These are phyloP conservation scores for Lipomyces oligophaga DNA, from an alignment of 805 yeast species.

Conservation along the genomic window DNA sequence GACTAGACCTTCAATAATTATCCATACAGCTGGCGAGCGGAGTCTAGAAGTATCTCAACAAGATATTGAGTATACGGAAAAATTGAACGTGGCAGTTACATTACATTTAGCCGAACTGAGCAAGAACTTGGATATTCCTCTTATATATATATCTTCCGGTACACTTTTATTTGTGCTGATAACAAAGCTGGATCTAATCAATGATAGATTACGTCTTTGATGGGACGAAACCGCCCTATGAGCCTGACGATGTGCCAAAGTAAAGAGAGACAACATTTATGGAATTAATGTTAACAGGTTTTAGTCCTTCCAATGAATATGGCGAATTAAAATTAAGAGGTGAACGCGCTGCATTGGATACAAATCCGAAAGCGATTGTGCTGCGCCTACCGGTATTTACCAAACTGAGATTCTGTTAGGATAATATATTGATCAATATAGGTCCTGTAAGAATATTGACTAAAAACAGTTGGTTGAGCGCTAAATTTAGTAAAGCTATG, in stretches of 20 bases:
- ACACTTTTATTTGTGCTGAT: not conserved
- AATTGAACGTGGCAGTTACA: slow-evolving; percentile 15
- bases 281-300: not conserved
- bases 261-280: not conserved
- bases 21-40: slow-evolving; percentile 27
- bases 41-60: slow-evolving; percentile 16
- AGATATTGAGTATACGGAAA: slow-evolving; percentile 8
- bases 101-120: slow-evolving; percentile 14
- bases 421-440: not conserved
- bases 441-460: slow-evolving; percentile 8
- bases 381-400: slow-evolving; percentile 23
- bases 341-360: slow-evolving; percentile 8
- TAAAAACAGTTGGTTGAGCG: not conserved
- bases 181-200: not conserved
- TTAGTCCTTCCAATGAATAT: slow-evolving; percentile 23
- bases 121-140: slow-evolving; percentile 12
- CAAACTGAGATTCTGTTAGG: not conserved
- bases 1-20: slow-evolving; percentile 19
- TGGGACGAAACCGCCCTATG: slow-evolving; percentile 22
- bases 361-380: slow-evolving; percentile 3
- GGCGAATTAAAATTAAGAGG: slow-evolving; percentile 21
- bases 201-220: slow-evolving; percentile 25
- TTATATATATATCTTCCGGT: slow-evolving; percentile 26
- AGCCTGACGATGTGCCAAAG: slow-evolving; percentile 23
- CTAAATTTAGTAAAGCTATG: slow-evolving; percentile 2